Conservation (phyloP, 2,329 filamentous ascomycete genomes). For the Dendrostoma leiphaemia region DNA sequence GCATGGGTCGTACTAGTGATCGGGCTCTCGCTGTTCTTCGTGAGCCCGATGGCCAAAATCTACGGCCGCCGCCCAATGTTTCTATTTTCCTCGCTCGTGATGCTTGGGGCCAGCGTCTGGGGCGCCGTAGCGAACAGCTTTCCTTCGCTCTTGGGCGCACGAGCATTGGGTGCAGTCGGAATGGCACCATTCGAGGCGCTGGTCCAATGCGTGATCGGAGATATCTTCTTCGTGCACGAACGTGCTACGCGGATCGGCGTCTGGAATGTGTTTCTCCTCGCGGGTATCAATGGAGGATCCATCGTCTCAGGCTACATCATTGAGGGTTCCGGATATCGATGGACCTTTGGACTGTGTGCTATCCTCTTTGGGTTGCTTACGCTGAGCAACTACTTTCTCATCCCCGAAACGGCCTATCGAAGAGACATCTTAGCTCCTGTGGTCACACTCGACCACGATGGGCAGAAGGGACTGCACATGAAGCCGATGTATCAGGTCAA, state of each 20-base stretch:
- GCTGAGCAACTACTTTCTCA: conserved; percentile 43
- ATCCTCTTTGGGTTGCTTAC: conserved; percentile 44
- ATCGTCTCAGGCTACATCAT: conserved; percentile 41
- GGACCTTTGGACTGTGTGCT: conserved; percentile 46
- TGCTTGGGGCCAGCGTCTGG: conserved; percentile 49
- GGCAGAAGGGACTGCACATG: conserved; percentile 11
- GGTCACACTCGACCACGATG: background rate
- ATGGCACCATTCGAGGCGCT: conserved; percentile 52
- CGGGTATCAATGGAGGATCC: conserved; percentile 38
- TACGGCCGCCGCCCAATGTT: conserved; percentile 50
- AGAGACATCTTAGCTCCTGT: conserved; percentile 27
- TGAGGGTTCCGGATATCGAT: conserved; percentile 39
- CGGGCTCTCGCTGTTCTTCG: conserved; percentile 46
- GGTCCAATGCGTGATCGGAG: conserved; percentile 49
- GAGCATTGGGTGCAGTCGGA: conserved; percentile 44
- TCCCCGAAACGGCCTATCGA: conserved; percentile 49
- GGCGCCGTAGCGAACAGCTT: conserved; percentile 41
- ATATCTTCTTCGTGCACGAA: conserved; percentile 46
- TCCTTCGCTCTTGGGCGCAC: conserved; percentile 42
- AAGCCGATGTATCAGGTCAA: no score
- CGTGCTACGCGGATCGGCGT: conserved; percentile 40
- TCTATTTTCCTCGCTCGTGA: conserved; percentile 42
- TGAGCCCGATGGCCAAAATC: conserved; percentile 50
- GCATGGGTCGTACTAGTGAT: conserved; percentile 48
- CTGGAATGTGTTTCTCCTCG: conserved; percentile 39